Evolutionary conservation across 176 grass and related monocot genomes (phyloP).

Genomic region (Chrysopogon serrulatus): DNA sequence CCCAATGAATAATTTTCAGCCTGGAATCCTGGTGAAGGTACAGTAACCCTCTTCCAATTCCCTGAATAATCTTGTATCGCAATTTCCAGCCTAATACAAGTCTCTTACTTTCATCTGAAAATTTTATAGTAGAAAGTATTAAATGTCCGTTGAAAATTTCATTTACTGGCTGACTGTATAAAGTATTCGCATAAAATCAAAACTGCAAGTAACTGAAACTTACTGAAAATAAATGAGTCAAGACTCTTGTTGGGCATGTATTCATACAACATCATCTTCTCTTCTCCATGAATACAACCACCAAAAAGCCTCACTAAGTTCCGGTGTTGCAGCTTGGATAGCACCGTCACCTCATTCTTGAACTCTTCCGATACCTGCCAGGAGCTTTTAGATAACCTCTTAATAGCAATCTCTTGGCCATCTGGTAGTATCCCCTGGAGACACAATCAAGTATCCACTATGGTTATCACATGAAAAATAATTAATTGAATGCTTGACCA

Average conservation of each 20-base stretch:
- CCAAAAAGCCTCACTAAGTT: too few relatives aligned
- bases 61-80: slow-evolving; percentile 54
- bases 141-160: slow-evolving; percentile 11
- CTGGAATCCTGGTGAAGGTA: too few relatives aligned
- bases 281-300: too few relatives aligned
- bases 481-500: not conserved
- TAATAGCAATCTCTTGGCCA: slow-evolving; percentile 69
- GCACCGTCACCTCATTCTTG: too few relatives aligned
- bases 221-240: slow-evolving; percentile 68
- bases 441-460: not conserved
- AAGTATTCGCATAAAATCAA: not conserved
- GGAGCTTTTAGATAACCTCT: too few relatives aligned
- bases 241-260: too few relatives aligned
- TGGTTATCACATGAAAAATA: not conserved
- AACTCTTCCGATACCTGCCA: too few relatives aligned
- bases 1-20: slow-evolving; percentile 65
- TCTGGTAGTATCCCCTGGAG: slow-evolving; percentile 48
- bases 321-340: too few relatives aligned
- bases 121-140: not conserved
- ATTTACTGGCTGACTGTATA: not conserved
- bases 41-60: too few relatives aligned
- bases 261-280: too few relatives aligned
- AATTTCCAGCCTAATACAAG: slow-evolving; percentile 40
- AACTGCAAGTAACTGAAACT: not conserved
- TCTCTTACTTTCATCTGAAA: slow-evolving; percentile 55